These are phyloP conservation scores for Pouteria glomerata DNA, from an alignment of 148 eudicot species.

Conservation along the genomic window DNA sequence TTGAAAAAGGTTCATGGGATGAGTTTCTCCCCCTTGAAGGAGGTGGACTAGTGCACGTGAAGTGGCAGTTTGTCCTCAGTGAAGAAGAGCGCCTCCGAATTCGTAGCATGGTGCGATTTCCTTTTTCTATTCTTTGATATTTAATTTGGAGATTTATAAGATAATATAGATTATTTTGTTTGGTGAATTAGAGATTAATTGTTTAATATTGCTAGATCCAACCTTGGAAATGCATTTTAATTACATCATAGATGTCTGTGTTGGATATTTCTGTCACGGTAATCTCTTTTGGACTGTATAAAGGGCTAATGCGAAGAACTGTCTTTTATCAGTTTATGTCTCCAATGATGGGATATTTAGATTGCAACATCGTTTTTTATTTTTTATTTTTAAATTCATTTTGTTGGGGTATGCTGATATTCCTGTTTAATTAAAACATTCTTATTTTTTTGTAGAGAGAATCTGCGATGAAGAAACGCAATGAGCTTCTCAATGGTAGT, in stretches of 20 bases:
- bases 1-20: constrained; percentile 80
- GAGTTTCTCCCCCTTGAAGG: constrained; percentile 66
- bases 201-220: background rate
- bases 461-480: constrained; percentile 63
- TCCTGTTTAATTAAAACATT: background rate
- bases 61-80: constrained; percentile 57
- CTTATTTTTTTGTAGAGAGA: constrained; percentile 54
- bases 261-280: background rate
- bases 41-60: constrained; percentile 73
- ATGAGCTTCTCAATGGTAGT: constrained; percentile 31
- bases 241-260: background rate
- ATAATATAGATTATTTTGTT: background rate
- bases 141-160: background rate
- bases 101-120: constrained; percentile 57
- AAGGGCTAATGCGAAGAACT: background rate
- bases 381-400: background rate
- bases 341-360: background rate
- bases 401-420: background rate
- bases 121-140: background rate
- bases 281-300: background rate
- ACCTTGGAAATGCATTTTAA: background rate
- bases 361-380: background rate
- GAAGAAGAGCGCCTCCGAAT: constrained; percentile 67
- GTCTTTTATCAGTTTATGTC: background rate
- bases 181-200: background rate